These are phyloP conservation scores for Verticillium tricorpus DNA, from an alignment of 2,329 filamentous ascomycete species.

Conservation along the genomic window DNA sequence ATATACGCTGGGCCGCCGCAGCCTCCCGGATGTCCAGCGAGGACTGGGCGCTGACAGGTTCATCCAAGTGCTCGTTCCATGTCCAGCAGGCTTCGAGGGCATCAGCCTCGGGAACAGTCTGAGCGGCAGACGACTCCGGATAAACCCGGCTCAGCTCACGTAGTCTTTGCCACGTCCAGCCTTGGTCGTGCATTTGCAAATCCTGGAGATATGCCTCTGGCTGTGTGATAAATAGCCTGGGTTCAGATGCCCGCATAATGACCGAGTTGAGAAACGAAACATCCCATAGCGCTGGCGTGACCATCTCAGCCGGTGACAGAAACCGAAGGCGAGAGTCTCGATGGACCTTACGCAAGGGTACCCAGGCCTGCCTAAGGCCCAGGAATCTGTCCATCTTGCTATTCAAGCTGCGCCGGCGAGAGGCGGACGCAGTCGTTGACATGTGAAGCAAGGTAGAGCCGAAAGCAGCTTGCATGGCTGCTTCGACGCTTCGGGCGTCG, in stretches of 20 bases:
- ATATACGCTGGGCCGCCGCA: conserved; percentile 27
- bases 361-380: conserved; percentile 63
- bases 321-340: conserved; percentile 71
- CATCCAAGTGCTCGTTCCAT: conserved; percentile 62
- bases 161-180: conserved; percentile 69
- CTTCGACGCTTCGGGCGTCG: conserved; percentile 64
- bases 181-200: conserved; percentile 42
- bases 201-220: conserved; percentile 71
- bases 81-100: conserved; percentile 63
- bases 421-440: conserved; percentile 2
- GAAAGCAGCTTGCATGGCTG: conserved; percentile 60
- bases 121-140: conserved; percentile 30
- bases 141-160: conserved; percentile 57
- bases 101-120: conserved; percentile 55
- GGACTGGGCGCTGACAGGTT: conserved; percentile 39
- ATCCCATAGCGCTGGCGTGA: conserved; percentile 68
- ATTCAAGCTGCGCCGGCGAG: conserved; percentile 18
- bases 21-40: conserved; percentile 37
- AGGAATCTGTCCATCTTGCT: conserved; percentile 41
- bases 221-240: conserved; percentile 71
- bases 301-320: conserved; percentile 65
- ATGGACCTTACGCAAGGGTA: conserved; percentile 73
- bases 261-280: conserved; percentile 66
- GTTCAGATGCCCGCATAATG: conserved; percentile 65
- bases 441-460: conserved; percentile 47